Evolutionary conservation across 306 rosid genomes (phyloP), one percentile per base, ranked within the genome.

Genomic region (Rosa multiflora): DNA sequence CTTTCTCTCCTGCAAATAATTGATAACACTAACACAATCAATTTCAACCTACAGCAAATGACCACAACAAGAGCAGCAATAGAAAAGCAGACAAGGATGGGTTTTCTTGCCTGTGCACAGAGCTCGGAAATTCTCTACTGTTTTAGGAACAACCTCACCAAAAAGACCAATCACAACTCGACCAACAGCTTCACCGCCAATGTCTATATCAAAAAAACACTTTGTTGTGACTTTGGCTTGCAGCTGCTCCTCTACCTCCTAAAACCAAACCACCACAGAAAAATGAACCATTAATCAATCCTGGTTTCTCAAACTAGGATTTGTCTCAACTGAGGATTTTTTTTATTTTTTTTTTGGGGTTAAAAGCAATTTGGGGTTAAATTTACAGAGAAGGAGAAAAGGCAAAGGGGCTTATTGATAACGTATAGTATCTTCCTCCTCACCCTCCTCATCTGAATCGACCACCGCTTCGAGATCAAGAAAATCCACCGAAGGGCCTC

Each of bases 81-180:
- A 5, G 56, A 39, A 77, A 26, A 47, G 11, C 5, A 68, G n/a
- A 44, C 10, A 23, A 32, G 51, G 12, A 0, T 12, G 29, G 26
- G 18, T 32, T 26, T 26, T 58, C 85, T 87, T 87, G 82, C 98
- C 97, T 82, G 98, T 91, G 87, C 97, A 94, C 81, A 94, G 80
- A 52, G 89, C 93, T n/a, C 97, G 91, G 70, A 94, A 92, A 73
- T 94, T 94, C 76, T 94, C 97, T 9, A 66, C 97, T 5, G 97
- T 94, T 81, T 85, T 89, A 17, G 97, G 98, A 73, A 84, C 97
- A 47, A 79, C 90, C 9, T 91, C 92, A 76, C 95, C 98, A 67
- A 87, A 92, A 68, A 94, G 85, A 64, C 98, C 95, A 55, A 92
- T 55, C 40, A 89, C 92, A 79, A 94, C 77, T 32, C 89, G 90